Evolutionary conservation across 805 yeast genomes (phyloP).

Genomic region (Ascoidea asiatica): DNA sequence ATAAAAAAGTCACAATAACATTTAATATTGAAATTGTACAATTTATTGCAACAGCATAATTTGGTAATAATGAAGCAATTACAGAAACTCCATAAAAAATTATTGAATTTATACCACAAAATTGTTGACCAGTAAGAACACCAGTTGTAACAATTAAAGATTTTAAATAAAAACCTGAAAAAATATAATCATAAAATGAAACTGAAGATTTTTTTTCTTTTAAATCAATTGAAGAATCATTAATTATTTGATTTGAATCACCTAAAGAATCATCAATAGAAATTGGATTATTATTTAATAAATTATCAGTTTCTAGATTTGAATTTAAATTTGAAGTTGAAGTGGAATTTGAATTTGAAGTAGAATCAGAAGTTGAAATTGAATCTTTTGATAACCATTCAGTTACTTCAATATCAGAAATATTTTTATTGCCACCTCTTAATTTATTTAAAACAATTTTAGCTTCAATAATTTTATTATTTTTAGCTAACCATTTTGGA

Average conservation of each 20-base stretch:
- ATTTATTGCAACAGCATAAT: conserved; percentile 57
- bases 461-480: conserved; percentile 32
- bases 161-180: conserved; percentile 34
- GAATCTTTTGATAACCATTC: conserved; percentile 9
- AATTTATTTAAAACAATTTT: conserved; percentile 20
- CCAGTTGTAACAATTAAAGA: conserved; percentile 58
- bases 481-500: conserved; percentile 65
- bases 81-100: conserved; percentile 89
- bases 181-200: conserved; percentile 31
- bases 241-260: too few species aligned
- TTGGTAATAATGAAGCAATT: conserved; percentile 57
- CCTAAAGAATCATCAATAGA: background rate
- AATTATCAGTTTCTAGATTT: background rate
- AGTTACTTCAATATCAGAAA: conserved; percentile 12
- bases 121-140: conserved; percentile 74
- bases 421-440: conserved; percentile 17
- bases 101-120: conserved; percentile 86
- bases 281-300: background rate
- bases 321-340: background rate
- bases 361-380: conserved; percentile 16
- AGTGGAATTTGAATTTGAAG: background rate
- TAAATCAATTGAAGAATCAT: background rate
- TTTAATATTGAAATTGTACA: conserved; percentile 66
- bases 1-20: conserved; percentile 54
- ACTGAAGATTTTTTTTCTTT: conserved; percentile 13